These are phyloP conservation scores for Leccinellum albellum DNA, from an alignment of 768 basidiomycete genomes.

Conservation along the genomic window DNA sequence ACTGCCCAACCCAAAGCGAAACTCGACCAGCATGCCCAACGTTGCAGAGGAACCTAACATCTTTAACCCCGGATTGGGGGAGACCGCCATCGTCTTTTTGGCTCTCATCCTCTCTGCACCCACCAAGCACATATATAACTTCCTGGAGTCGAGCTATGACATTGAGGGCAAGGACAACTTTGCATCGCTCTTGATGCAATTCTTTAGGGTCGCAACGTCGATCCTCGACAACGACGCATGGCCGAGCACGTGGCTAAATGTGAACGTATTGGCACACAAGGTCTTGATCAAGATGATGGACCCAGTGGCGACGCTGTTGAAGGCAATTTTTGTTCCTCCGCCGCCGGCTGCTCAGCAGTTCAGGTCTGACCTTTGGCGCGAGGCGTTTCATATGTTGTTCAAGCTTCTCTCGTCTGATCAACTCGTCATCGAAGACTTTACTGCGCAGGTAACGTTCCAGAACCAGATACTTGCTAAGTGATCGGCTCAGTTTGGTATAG, in stretches of 20 bases:
- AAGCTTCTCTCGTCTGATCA: slow-evolving; percentile 86
- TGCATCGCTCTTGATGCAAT: slow-evolving; percentile 61
- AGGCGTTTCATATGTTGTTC: slow-evolving; percentile 77
- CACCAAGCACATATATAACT: slow-evolving; percentile 69
- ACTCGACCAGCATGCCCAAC: slow-evolving; percentile 37
- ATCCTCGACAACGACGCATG: slow-evolving; percentile 87
- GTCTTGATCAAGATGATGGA: slow-evolving; percentile 88
- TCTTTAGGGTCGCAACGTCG: slow-evolving; percentile 78
- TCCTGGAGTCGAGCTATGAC: slow-evolving; percentile 76
- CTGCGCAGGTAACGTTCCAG: slow-evolving; percentile 66
- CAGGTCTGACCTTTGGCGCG: slow-evolving; percentile 75
- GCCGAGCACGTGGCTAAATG: slow-evolving; percentile 87
- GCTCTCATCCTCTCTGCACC: slow-evolving; percentile 80
- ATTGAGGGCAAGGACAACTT: slow-evolving; percentile 87
- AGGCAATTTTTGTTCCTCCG: slow-evolving; percentile 74
- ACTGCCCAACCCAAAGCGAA: slow-evolving; percentile 52
- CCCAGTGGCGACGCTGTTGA: slow-evolving; percentile 71
- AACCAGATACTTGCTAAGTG: neutral
- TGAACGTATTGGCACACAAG: slow-evolving; percentile 84
- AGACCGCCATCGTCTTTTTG: slow-evolving; percentile 81
- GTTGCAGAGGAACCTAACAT: slow-evolving; percentile 45
- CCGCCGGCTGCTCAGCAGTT: slow-evolving; percentile 63
- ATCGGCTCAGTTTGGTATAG: slow-evolving; percentile 36
- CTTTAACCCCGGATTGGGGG: slow-evolving; percentile 78
- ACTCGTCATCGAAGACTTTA: slow-evolving; percentile 91